These are phyloP conservation scores for Fonsecaea multimorphosa DNA, from an alignment of 2,329 filamentous ascomycete species.

Conservation along the genomic window DNA sequence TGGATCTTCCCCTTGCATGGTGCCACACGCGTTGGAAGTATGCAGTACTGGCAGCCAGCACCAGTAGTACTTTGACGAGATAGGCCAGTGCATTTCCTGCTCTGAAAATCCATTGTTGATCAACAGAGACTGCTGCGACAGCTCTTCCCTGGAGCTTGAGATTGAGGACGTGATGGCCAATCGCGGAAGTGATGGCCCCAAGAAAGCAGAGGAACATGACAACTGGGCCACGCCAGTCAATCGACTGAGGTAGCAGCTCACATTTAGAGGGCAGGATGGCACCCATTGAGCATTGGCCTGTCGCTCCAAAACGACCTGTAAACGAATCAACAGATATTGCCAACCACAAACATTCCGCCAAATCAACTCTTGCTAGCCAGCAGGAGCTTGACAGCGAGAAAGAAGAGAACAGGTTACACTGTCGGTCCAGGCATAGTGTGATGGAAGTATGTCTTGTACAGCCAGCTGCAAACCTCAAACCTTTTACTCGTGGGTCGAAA, in stretches of 20 bases:
- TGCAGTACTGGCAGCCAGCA: constrained; percentile 9
- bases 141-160: constrained; percentile 16
- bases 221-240: constrained; percentile 5
- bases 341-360: background rate
- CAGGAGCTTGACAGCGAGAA: background rate
- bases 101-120: constrained; percentile 19
- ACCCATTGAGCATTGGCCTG: background rate
- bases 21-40: constrained; percentile 39
- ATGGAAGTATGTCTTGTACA: too few relatives aligned
- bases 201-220: constrained; percentile 23
- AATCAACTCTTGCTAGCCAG: background rate
- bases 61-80: constrained; percentile 15
- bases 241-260: background rate
- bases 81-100: constrained; percentile 19
- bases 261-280: background rate
- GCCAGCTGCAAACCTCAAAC: too few relatives aligned
- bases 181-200: constrained; percentile 44
- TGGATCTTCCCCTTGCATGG: background rate
- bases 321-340: background rate
- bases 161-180: constrained; percentile 17
- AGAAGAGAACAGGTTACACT: background rate
- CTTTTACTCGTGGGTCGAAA: too few relatives aligned
- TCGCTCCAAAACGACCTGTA: too few relatives aligned
- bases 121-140: constrained; percentile 26
- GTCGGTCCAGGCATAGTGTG: too few relatives aligned